These are phyloP conservation scores for Dryadomyces quercivorus DNA, from an alignment of 2,329 filamentous ascomycete species.

Conservation along the genomic window DNA sequence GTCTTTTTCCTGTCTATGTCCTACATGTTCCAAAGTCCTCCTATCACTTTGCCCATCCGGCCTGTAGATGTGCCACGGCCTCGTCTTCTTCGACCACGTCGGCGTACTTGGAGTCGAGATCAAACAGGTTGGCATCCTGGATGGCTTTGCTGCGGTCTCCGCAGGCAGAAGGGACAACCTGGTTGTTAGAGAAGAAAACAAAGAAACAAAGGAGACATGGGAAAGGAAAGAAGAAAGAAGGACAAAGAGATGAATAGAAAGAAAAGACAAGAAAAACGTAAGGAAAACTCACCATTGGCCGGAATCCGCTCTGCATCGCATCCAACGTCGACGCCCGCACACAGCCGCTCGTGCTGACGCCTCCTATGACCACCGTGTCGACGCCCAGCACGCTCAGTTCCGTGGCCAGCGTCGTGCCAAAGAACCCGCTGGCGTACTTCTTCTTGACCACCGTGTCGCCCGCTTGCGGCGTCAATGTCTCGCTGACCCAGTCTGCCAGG, in stretches of 20 bases:
- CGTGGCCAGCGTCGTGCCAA: slow-evolving; percentile 30
- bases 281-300: slow-evolving; percentile 26
- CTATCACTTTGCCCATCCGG: slow-evolving; percentile 19
- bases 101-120: slow-evolving; percentile 31
- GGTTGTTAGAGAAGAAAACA: neutral
- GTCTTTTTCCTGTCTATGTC: too few species aligned
- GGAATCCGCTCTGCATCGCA: slow-evolving; percentile 23
- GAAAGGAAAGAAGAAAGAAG: too few species aligned
- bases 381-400: slow-evolving; percentile 23
- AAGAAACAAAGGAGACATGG: too few species aligned
- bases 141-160: slow-evolving; percentile 31
- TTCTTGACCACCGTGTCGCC: slow-evolving; percentile 28
- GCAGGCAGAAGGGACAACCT: slow-evolving; percentile 31
- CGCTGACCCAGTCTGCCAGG: slow-evolving; percentile 23
- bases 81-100: slow-evolving; percentile 30
- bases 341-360: slow-evolving; percentile 34
- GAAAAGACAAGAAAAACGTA: neutral
- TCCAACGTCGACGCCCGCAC: slow-evolving; percentile 31
- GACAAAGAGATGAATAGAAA: too few species aligned
- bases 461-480: slow-evolving; percentile 26
- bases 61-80: slow-evolving; percentile 23
- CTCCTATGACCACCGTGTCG: slow-evolving; percentile 33
- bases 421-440: slow-evolving; percentile 31
- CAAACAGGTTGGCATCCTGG: slow-evolving; percentile 22
- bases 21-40: neutral